A percentile compares a stretch with the other conserved stretches of the same genome.
Evolutionary conservation across 495 filamentous ascomycete genomes (phyloP).

Genomic region (Aspergillus saccharolyticus): DNA sequence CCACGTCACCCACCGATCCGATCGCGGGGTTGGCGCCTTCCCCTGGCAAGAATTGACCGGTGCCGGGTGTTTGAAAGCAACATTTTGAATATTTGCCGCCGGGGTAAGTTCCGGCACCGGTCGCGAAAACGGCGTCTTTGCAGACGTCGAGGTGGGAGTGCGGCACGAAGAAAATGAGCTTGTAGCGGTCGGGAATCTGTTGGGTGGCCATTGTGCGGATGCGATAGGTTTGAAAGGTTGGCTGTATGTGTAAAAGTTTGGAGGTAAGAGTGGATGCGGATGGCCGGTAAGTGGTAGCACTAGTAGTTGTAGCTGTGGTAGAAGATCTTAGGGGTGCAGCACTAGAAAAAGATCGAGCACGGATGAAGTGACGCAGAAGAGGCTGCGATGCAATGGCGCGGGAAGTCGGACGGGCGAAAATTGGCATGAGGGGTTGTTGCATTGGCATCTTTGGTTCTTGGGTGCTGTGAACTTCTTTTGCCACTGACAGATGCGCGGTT

Average conservation of each 20-base stretch:
- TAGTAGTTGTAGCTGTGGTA: not conserved
- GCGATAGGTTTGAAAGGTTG: not conserved
- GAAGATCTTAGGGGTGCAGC: not conserved
- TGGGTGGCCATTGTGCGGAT: slow-evolving; percentile 9
- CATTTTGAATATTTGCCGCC: slow-evolving; percentile 39
- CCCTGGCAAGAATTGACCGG: slow-evolving; percentile 38
- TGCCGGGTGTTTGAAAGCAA: slow-evolving; percentile 38
- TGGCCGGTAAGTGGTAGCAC: not conserved
- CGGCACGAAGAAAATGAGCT: slow-evolving; percentile 47
- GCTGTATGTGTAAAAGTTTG: not conserved
- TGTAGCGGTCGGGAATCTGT: slow-evolving; percentile 35
- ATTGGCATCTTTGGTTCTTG: not conserved
- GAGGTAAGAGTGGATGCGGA: not conserved
- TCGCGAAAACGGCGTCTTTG: slow-evolving; percentile 44
- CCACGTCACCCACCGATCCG: slow-evolving; percentile 34
- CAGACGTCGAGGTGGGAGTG: slow-evolving; percentile 33
- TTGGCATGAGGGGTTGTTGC: slow-evolving; percentile 16
- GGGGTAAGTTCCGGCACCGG: slow-evolving; percentile 41
- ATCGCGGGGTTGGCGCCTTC: slow-evolving; percentile 38
- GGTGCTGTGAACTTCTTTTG: not conserved
- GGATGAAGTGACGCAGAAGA: not conserved
- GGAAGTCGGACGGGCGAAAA: not conserved
- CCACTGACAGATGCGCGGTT: not conserved
- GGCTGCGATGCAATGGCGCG: not conserved
- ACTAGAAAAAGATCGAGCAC: not conserved